Percentiles rank a stretch among this genome's conserved stretches.
These are phyloP conservation scores for Poronia punctata DNA, from an alignment of 495 filamentous ascomycete genomes.

Conservation along the genomic window DNA sequence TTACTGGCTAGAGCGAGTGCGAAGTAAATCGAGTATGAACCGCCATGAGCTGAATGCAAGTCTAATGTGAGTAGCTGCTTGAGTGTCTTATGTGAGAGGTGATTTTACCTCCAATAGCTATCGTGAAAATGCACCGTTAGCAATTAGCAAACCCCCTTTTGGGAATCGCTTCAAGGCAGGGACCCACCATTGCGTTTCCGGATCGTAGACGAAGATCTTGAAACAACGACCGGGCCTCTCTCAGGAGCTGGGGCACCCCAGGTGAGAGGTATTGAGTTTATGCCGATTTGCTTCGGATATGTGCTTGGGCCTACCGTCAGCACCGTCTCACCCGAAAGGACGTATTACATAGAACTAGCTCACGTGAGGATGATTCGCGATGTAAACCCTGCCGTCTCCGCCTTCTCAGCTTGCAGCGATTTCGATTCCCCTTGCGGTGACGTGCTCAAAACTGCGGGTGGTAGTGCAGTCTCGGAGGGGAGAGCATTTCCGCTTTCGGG, in stretches of 20 bases:
- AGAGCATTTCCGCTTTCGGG: constrained; percentile 7
- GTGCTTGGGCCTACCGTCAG: constrained; percentile 49
- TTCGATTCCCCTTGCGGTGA: constrained; percentile 12
- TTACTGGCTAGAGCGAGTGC: constrained; percentile 89
- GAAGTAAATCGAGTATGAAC: constrained; percentile 96
- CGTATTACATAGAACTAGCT: constrained; percentile 3
- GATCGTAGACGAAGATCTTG: constrained; percentile 65
- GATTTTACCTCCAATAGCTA: constrained; percentile 42
- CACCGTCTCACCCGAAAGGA: background rate
- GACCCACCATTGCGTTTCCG: constrained; percentile 76
- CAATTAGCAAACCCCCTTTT: too few species aligned
- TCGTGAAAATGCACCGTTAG: constrained; percentile 12
- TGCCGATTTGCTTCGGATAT: constrained; percentile 89
- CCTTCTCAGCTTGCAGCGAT: constrained; percentile 13
- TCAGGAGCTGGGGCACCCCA: constrained; percentile 76
- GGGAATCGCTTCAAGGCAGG: background rate
- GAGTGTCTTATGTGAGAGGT: background rate
- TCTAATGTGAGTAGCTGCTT: background rate
- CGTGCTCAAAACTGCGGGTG: constrained; percentile 9
- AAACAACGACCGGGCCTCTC: constrained; percentile 88
- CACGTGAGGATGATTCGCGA: constrained; percentile 61
- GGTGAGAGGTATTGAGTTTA: constrained; percentile 79
- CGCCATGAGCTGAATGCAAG: constrained; percentile 73
- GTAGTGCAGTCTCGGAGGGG: constrained; percentile 3
- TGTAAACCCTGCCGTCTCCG: constrained; percentile 34